A percentile compares a stretch with the other conserved stretches of the same genome.
phyloP scores from a whole-genome alignment of 768 basidiomycete species.

The Ramaria sp. region DNA sequence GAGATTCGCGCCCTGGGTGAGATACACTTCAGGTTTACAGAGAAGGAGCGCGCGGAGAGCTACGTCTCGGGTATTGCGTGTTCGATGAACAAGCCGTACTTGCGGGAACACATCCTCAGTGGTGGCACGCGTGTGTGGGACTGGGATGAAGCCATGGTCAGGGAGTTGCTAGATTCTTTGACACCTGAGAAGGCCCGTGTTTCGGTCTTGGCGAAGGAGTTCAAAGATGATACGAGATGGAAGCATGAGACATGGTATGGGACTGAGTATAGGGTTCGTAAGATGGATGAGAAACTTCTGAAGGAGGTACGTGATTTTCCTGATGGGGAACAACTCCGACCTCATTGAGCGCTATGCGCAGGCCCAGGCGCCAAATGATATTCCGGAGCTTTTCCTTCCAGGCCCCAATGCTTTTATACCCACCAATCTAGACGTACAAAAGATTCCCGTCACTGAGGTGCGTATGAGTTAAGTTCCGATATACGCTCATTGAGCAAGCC shows the following conservation, averaged over 20 bases:
- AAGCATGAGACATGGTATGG: constrained; percentile 86
- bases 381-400: constrained; percentile 67
- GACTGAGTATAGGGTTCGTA: constrained; percentile 73
- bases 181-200: constrained; percentile 51
- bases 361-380: constrained; percentile 55
- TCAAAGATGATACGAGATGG: constrained; percentile 43
- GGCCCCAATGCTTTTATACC: constrained; percentile 88
- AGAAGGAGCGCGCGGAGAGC: constrained; percentile 49
- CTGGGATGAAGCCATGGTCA: constrained; percentile 58
- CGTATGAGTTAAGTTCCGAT: constrained; percentile 10
- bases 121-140: constrained; percentile 64
- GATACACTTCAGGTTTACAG: constrained; percentile 34
- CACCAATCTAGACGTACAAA: constrained; percentile 72
- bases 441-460: constrained; percentile 56
- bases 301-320: constrained; percentile 27
- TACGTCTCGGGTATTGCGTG: constrained; percentile 73
- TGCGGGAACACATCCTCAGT: constrained; percentile 63
- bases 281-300: constrained; percentile 53
- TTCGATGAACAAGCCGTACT: constrained; percentile 64
- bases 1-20: constrained; percentile 32
- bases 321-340: not conserved
- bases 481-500: not conserved
- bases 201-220: constrained; percentile 67
- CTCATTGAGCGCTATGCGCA: constrained; percentile 17
- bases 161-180: constrained; percentile 50